Percentiles rank a stretch among this genome's conserved stretches.
phyloP scores from a whole-genome alignment of 768 basidiomycete species.

The Sutorius australiensis region DNA sequence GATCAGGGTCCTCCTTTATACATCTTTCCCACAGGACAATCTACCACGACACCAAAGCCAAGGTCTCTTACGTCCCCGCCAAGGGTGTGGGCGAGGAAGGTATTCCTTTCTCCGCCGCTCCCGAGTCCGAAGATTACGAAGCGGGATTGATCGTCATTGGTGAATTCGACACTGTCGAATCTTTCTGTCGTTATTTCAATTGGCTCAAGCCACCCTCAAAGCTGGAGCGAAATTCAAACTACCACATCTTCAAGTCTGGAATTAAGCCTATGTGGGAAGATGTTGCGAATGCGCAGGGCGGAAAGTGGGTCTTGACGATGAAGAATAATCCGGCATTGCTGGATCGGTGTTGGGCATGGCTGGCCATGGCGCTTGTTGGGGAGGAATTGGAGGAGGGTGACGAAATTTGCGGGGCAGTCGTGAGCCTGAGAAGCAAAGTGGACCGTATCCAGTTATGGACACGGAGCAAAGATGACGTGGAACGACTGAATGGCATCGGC shows the following conservation, averaged over 20 bases:
- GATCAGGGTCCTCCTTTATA: background rate
- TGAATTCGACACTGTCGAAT: conserved; percentile 86
- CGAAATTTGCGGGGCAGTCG: conserved; percentile 81
- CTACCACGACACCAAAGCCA: conserved; percentile 84
- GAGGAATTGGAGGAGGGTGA: conserved; percentile 62
- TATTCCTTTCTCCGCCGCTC: conserved; percentile 37
- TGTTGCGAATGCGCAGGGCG: conserved; percentile 83
- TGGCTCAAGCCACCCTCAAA: conserved; percentile 91
- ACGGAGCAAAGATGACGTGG: conserved; percentile 79
- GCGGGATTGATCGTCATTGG: conserved; percentile 83
- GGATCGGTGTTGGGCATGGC: conserved; percentile 87
- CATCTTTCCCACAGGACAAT: conserved; percentile 61
- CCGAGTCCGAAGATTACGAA: conserved; percentile 76
- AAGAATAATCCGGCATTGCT: conserved; percentile 74
- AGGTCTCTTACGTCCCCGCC: conserved; percentile 39
- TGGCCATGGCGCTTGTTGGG: conserved; percentile 85
- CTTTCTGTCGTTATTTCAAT: conserved; percentile 89
- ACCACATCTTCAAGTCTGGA: conserved; percentile 91
- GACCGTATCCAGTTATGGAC: conserved; percentile 94
- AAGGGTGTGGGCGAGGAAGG: conserved; percentile 25
- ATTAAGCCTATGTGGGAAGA: conserved; percentile 99
- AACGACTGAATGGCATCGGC: conserved; percentile 79
- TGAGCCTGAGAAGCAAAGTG: conserved; percentile 80
- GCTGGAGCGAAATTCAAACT: conserved; percentile 87
- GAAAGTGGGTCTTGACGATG: conserved; percentile 95